These are phyloP conservation scores for Penicillium corylophilum DNA, from an alignment of 2,329 filamentous ascomycete species.

Conservation along the genomic window DNA sequence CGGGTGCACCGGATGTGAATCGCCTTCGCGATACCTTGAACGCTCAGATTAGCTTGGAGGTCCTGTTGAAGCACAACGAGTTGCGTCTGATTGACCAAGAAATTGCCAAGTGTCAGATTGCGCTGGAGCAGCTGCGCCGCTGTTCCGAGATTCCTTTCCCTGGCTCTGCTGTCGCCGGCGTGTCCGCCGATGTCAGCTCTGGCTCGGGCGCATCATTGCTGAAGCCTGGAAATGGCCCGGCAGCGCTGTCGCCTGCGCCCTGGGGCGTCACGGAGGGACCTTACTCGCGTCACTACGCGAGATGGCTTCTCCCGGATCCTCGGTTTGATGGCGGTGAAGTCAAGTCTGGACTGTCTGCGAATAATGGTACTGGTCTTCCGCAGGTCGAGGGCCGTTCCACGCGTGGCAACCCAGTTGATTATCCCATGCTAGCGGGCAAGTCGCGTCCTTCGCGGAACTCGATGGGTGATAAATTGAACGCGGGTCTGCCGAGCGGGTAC, in stretches of 20 bases:
- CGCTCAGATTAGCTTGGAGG: slow-evolving; percentile 85
- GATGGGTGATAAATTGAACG: slow-evolving; percentile 64
- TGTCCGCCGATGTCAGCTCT: slow-evolving; percentile 67
- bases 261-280: slow-evolving; percentile 91
- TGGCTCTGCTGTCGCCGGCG: slow-evolving; percentile 58
- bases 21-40: slow-evolving; percentile 71
- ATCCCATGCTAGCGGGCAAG: slow-evolving; percentile 51
- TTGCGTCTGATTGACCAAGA: slow-evolving; percentile 93
- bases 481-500: slow-evolving; percentile 65
- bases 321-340: slow-evolving; percentile 69
- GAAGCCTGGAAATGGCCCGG: slow-evolving; percentile 59
- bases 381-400: slow-evolving; percentile 72
- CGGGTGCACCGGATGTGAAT: slow-evolving; percentile 35
- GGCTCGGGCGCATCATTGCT: slow-evolving; percentile 72
- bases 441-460: slow-evolving; percentile 59
- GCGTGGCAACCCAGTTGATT: slow-evolving; percentile 68
- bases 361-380: slow-evolving; percentile 38
- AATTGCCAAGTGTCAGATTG: slow-evolving; percentile 89
- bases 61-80: slow-evolving; percentile 91
- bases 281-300: slow-evolving; percentile 90
- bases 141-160: slow-evolving; percentile 92
- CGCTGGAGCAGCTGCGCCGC: slow-evolving; percentile 87
- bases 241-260: slow-evolving; percentile 76
- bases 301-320: slow-evolving; percentile 89
- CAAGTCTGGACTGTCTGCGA: slow-evolving; percentile 27